Base-by-base conservation (phyloP, 208 protist genomes). In the Acanthamoeba sp. region DNA sequence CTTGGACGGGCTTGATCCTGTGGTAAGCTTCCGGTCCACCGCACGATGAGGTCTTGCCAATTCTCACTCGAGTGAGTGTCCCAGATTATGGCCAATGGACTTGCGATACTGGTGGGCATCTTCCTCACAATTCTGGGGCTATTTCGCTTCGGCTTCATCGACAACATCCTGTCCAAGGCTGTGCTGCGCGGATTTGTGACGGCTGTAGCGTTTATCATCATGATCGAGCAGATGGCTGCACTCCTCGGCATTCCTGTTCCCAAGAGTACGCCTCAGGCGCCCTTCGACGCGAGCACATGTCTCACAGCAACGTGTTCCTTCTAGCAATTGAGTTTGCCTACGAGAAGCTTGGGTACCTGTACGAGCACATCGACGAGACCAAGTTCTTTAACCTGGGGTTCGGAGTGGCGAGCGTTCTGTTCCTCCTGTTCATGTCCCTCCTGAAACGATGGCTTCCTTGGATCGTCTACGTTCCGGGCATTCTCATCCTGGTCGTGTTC, bases 71-170 rank as follows among this genome's bases (percentile, higher is more conserved):
- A n/a, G n/a, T n/a, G n/a, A n/a, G n/a, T n/a, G 16, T 59, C 66
- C 1, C n/a, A 76, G 66, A 36, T 40, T 2, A 32, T 76, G 66
- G 66, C 66, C 20, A 76, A 76, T 16, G 66, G 66, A 16, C 34
- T 76, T 22, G 66, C 66, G 16, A 32, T 76, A 4, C 66, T 76
- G 10, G 66, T 76, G 66, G 76, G 76, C 22, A 48, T 85, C 42
- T 85, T 85, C 45, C 45, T 85, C 6, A 59, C 55, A 2, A 66
- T 36, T 6, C n/a, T 89, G 18, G 82, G 50, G 2, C 2, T 64
- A 14, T 57, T 89, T 24, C 82, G 82, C 1, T 89, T 89, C 50
- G 82, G 82, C 27, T 89, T 89, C 38, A 69, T 89, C 50, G 82
- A 89, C 82, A 89, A 89, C 52, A 66, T 89, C 22, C 29, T 89